Evolutionary conservation across 495 filamentous ascomycete species (phyloP), one percentile per base, ranked within the genome.

Genomic region (Aspergillus diversus): DNA sequence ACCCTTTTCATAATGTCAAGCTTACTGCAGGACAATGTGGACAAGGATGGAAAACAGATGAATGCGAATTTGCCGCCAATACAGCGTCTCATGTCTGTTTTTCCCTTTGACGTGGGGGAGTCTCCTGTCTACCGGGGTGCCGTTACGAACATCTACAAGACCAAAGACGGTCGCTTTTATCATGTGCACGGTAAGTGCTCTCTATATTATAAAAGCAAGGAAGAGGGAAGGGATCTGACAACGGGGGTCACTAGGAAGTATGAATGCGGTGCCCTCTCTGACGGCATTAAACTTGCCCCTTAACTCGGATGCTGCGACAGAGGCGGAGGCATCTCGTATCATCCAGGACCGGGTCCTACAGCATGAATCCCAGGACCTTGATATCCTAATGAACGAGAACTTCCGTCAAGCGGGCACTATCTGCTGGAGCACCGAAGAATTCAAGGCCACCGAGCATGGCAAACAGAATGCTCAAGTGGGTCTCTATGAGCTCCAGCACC

Each of bases 371-470:
- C 12, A 34, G 0, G 75, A 77, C 53, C 61, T 84, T 33, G 80
- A 86, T 60, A 57, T 71, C 32, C 69, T 82, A n/a, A 71, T 75
- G 34, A 82, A 79, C 51, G 82, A 81, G 42, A 66, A 76, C 46
- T 80, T 75, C 66, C 73, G 77, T 39, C 84, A 86, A 67, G 84
- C 84, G 1, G 84, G 84, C 3, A 80, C 79, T 2, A 82, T 85
- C 47, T 78, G 75, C 59, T 75, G 71, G 47, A 81, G 76, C 5
- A 65, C 70, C 0, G 82, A 84, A 2, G 80, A 83, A 63, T 86
- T 77, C 57, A 63, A 62, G 13, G 70, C 70, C 13, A 80, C 66
- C 15, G 77, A 81, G 60, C 84, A 87, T 49, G 83, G 81, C 17
- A 76, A 74, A 33, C 77, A 77, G n/a, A 80, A 82, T 43, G 75